Evolutionary conservation across 345 rosid species (phyloP).

Genomic region (Erucastrum elatum): DNA sequence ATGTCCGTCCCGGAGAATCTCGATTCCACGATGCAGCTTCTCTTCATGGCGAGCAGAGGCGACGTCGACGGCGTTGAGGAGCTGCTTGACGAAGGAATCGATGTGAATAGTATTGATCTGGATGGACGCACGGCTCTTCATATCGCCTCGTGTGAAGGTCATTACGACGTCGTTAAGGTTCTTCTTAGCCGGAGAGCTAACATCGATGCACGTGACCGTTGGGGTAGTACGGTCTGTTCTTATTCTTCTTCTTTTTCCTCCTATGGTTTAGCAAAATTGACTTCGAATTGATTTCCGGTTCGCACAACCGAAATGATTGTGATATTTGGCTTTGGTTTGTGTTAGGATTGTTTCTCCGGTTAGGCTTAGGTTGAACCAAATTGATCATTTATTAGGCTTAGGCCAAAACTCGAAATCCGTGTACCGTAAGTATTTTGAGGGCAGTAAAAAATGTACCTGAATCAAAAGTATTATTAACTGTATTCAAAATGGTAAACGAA

Average conservation of each 20-base stretch:
- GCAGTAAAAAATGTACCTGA: neutral
- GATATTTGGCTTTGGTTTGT: neutral
- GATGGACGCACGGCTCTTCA: slow-evolving; percentile 97
- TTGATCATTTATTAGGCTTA: neutral
- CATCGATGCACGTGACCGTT: slow-evolving; percentile 95
- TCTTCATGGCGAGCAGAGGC: slow-evolving; percentile 84
- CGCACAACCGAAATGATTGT: neutral
- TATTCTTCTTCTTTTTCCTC: neutral
- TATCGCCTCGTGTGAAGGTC: slow-evolving; percentile 93
- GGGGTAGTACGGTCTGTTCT: slow-evolving; percentile 92
- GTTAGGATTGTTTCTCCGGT: neutral
- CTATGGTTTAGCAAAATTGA: neutral
- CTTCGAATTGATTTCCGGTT: neutral
- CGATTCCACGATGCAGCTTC: slow-evolving; percentile 85
- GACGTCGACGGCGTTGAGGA: slow-evolving; percentile 78
- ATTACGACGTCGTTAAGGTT: slow-evolving; percentile 65
- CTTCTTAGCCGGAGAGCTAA: slow-evolving; percentile 72
- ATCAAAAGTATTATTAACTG: neutral
- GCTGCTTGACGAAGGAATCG: slow-evolving; percentile 67
- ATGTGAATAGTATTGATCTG: slow-evolving; percentile 88
- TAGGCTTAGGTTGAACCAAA: neutral
- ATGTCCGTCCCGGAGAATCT: slow-evolving; percentile 87
- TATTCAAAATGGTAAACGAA: neutral
- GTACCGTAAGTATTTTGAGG: neutral
- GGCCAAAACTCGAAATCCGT: neutral